These are phyloP conservation scores for Lepidium didymum DNA, from an alignment of 345 rosid species.

Conservation along the genomic window DNA sequence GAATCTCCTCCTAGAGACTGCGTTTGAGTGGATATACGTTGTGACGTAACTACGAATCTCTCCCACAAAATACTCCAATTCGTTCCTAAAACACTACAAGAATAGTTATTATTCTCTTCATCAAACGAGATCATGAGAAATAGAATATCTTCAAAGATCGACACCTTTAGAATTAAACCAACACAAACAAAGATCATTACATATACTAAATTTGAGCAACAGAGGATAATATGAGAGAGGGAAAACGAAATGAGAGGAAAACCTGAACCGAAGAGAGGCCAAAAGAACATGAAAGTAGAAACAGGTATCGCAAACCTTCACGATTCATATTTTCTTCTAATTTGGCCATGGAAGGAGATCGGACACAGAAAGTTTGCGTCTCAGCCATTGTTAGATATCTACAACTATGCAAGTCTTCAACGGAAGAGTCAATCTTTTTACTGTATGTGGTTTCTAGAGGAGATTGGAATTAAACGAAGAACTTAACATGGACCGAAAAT, in stretches of 20 bases:
- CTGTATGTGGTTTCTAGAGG: too few relatives aligned
- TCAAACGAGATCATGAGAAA: neutral
- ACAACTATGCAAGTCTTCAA: too few relatives aligned
- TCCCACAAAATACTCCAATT: constrained; percentile 83
- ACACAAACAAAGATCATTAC: neutral
- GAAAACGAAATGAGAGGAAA: neutral
- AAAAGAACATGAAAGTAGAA: constrained; percentile 57
- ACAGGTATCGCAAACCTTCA: constrained; percentile 36
- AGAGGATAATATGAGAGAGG: neutral
- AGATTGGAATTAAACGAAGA: too few relatives aligned
- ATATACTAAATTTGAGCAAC: neutral
- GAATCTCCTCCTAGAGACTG: neutral
- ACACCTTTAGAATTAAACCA: constrained; percentile 34
- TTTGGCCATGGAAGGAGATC: constrained; percentile 24
- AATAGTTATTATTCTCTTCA: constrained; percentile 6
- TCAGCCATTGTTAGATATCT: neutral
- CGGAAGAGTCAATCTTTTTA: too few relatives aligned
- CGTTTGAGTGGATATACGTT: constrained; percentile 37
- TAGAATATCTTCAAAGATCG: constrained; percentile 19
- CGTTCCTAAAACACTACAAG: constrained; percentile 47
- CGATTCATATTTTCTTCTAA: neutral
- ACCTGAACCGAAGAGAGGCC: constrained; percentile 72
- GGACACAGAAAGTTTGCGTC: neutral
- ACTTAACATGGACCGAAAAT: too few relatives aligned
- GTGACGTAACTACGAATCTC: constrained; percentile 58